These are phyloP conservation scores for Daucus carota DNA, from an alignment of 129 eudicot genomes.

Conservation along the genomic window DH1_v3.0 NC_030381.2:52369001-52369500, in stretches of 20 bases:
- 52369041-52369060: not conserved
- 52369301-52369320: too few species aligned
- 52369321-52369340: too few species aligned
- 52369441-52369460: too few species aligned
- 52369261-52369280: not conserved
- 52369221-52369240: not conserved
- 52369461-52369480: too few species aligned
- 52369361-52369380: too few species aligned
- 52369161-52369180: not conserved
- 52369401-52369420: too few species aligned
- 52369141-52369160: not conserved
- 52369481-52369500: too few species aligned
- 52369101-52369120: not conserved
- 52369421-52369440: too few species aligned
- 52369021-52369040: not conserved
- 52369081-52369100: not conserved
- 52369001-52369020: too few species aligned
- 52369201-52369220: not conserved
- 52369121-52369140: not conserved
- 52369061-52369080: not conserved
- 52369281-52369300: too few species aligned
- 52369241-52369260: not conserved
- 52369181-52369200: not conserved
- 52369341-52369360: too few species aligned
- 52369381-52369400: too few species aligned